phyloP scores from a whole-genome alignment of 225 moss, liverwort and hornwort genomes.

The Takakia lepidozioides region DNA sequence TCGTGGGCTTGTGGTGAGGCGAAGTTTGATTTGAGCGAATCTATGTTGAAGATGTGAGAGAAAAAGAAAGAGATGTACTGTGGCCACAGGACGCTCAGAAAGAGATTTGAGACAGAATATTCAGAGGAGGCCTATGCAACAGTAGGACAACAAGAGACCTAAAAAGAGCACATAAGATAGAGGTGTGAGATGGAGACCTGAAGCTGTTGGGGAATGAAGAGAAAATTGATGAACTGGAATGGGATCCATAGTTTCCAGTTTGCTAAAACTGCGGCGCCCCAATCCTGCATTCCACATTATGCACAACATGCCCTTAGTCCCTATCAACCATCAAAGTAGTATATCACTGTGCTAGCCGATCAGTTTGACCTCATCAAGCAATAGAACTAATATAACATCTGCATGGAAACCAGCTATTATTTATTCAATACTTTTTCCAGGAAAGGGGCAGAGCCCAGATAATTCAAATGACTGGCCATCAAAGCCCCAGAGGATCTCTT shows the following conservation, averaged over 20 bases:
- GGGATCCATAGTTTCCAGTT: constrained; percentile 77
- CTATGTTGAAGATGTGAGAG: not conserved
- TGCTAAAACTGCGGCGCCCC: constrained; percentile 40
- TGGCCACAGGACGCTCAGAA: not conserved
- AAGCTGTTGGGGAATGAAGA: constrained; percentile 57
- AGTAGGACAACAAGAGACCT: not conserved
- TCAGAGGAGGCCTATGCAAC: not conserved
- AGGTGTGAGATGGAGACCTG: constrained; percentile 25
- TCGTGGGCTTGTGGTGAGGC: constrained; percentile 3
- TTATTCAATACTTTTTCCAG: not conserved
- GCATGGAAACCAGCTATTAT: not conserved
- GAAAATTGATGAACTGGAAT: constrained; percentile 61
- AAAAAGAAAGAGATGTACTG: not conserved
- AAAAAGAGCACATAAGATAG: not conserved
- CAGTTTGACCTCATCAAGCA: too few species aligned
- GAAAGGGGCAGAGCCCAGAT: not conserved
- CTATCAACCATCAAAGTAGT: not conserved
- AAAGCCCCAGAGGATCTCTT: not conserved
- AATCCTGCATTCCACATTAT: constrained; percentile 29
- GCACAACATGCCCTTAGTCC: not conserved
- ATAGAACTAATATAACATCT: not conserved
- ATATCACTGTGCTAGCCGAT: not conserved
- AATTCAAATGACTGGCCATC: not conserved
- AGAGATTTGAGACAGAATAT: not conserved
- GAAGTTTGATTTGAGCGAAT: not conserved